A percentile compares a stretch with the other conserved stretches of the same genome.
Evolutionary conservation across 2,329 filamentous ascomycete genomes (phyloP).

Genomic region (Fusarium globosum): DNA sequence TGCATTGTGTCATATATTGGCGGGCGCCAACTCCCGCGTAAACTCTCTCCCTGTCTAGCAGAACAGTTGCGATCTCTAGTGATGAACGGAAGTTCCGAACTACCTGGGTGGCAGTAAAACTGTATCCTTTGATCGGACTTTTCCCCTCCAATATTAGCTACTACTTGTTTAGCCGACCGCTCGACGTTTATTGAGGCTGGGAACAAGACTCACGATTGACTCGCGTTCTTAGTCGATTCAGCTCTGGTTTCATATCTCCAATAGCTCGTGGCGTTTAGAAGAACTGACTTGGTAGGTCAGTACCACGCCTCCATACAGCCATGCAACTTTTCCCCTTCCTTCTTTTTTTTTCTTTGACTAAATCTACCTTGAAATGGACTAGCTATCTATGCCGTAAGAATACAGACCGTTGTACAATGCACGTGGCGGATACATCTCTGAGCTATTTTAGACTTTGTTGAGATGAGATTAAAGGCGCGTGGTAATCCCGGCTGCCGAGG

Average conservation of each 20-base stretch:
- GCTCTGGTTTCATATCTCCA: not conserved
- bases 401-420: conserved; percentile 6
- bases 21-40: not conserved
- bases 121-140: not conserved
- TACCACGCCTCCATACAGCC: not conserved
- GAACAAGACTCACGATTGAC: not conserved
- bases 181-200: not conserved
- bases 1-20: not conserved
- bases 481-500: not conserved
- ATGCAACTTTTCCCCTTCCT: not conserved
- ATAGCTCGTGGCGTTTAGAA: not conserved
- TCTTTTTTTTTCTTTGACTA: not conserved
- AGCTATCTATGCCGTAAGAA: not conserved
- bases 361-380: conserved; percentile 1
- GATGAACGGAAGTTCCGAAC: not conserved
- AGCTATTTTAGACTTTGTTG: conserved; percentile 3
- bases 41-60: not conserved
- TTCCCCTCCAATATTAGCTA: not conserved
- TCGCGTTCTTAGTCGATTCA: not conserved
- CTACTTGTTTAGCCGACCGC: not conserved
- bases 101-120: not conserved
- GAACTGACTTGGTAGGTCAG: not conserved
- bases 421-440: conserved; percentile 18
- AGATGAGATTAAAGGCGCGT: not conserved
- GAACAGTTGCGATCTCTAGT: not conserved